These are phyloP conservation scores for Eutypa lata DNA, from an alignment of 2,329 filamentous ascomycete species.

Conservation along the genomic window DNA sequence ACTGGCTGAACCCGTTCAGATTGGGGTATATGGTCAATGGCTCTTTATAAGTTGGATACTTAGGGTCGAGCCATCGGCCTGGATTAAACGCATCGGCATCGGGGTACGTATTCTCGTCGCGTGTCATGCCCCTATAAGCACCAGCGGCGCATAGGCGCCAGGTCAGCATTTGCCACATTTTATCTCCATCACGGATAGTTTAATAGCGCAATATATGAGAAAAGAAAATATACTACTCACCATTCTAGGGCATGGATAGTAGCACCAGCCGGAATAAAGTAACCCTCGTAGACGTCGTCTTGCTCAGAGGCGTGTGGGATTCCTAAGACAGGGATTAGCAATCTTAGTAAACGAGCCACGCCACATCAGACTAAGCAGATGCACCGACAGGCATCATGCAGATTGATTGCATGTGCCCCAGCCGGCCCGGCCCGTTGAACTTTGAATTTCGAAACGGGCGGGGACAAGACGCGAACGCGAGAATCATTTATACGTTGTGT, in stretches of 20 bases:
- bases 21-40: constrained; percentile 36
- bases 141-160: constrained; percentile 10
- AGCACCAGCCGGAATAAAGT: constrained; percentile 48
- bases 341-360: not conserved
- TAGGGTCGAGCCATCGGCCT: constrained; percentile 33
- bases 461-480: too few species aligned
- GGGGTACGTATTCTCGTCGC: constrained; percentile 37
- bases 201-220: too few species aligned
- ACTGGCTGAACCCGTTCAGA: constrained; percentile 39
- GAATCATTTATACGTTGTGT: too few species aligned
- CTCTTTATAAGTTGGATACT: constrained; percentile 37
- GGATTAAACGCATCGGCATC: constrained; percentile 38
- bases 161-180: too few species aligned
- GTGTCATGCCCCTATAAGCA: constrained; percentile 42
- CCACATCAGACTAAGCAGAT: not conserved
- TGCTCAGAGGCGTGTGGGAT: constrained; percentile 50
- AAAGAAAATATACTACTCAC: constrained; percentile 27
- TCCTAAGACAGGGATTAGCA: constrained; percentile 21
- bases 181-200: too few species aligned
- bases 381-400: not conserved
- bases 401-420: too few species aligned
- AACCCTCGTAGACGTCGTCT: constrained; percentile 51
- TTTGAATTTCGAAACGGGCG: too few species aligned
- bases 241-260: constrained; percentile 52
- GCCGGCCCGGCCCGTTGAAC: too few species aligned